These are phyloP conservation scores for Cicer pinnatifidum DNA, from an alignment of 306 rosid species.

Conservation along the genomic window DNA sequence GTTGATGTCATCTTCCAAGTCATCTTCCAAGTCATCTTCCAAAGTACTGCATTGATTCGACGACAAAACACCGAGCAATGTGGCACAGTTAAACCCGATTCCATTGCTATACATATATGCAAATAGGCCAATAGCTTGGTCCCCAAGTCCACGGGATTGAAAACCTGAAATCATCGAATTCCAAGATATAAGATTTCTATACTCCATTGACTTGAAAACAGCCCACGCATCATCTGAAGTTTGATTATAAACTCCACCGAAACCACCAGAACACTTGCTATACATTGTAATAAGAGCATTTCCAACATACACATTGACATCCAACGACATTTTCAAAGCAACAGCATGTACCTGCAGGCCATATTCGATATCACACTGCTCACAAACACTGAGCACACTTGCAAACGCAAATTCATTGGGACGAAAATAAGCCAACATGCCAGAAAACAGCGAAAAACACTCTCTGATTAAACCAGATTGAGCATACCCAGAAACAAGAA, in stretches of 20 bases:
- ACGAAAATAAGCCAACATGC: conserved; percentile 54
- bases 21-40: too few relatives aligned
- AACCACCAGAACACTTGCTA: conserved; percentile 56
- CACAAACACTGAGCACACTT: conserved; percentile 70
- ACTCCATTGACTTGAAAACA: conserved; percentile 64
- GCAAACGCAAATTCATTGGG: conserved; percentile 86
- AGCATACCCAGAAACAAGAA: conserved; percentile 75
- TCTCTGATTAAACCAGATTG: conserved; percentile 47
- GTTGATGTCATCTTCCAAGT: conserved; percentile 39
- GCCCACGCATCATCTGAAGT: conserved; percentile 63
- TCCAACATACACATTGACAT: conserved; percentile 65
- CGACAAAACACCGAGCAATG: conserved; percentile 66
- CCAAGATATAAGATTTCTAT: conserved; percentile 74
- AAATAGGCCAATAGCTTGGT: conserved; percentile 63
- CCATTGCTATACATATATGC: conserved; percentile 61
- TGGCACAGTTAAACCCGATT: conserved; percentile 70
- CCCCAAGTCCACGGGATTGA: conserved; percentile 64
- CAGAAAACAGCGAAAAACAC: conserved; percentile 61
- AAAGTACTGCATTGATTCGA: conserved; percentile 50
- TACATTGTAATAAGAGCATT: conserved; percentile 89
- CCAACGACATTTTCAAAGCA: conserved; percentile 73
- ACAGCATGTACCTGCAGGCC: conserved; percentile 85
- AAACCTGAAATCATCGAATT: conserved; percentile 86
- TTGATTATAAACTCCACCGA: conserved; percentile 41
- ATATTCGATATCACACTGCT: conserved; percentile 40